These are phyloP conservation scores for Teunomyces gatunensis DNA, from an alignment of 805 yeast genomes.

Conservation along the genomic window DNA sequence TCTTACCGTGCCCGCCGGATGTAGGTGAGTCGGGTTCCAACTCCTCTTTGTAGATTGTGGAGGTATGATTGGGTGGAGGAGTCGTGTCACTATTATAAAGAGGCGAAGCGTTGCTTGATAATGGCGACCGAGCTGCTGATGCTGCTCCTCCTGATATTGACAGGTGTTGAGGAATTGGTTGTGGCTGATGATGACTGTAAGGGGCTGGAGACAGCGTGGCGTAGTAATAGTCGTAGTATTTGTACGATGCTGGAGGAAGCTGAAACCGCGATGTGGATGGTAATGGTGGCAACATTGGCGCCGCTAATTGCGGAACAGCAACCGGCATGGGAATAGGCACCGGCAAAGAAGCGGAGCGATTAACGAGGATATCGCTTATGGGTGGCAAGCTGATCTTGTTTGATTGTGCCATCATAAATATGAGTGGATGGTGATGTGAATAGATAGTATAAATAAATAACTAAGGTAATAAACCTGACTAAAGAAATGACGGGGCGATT, in stretches of 20 bases:
- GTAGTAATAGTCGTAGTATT: conserved; percentile 14
- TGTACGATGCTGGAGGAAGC: conserved; percentile 7
- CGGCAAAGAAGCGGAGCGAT: conserved; percentile 7
- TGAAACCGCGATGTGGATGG: conserved; percentile 1
- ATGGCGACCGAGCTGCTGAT: conserved; percentile 7
- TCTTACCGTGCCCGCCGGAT: conserved; percentile 10
- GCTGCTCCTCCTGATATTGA: background rate
- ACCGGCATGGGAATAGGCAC: conserved; percentile 4
- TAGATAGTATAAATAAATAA: background rate
- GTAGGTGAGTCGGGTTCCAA: conserved; percentile 4
- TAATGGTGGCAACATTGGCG: conserved; percentile 9
- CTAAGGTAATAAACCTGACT: background rate
- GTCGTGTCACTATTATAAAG: conserved; percentile 10
- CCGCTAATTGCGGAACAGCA: background rate
- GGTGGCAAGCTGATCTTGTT: conserved; percentile 39
- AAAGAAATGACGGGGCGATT: background rate
- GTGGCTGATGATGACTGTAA: background rate
- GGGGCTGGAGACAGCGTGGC: conserved; percentile 3
- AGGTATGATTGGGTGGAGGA: conserved; percentile 10
- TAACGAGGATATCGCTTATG: conserved; percentile 36
- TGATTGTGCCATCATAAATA: conserved; percentile 2
- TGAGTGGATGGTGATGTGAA: background rate
- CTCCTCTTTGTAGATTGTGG: conserved; percentile 5
- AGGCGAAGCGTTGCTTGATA: conserved; percentile 10
- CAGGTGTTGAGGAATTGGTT: background rate